phyloP scores from a whole-genome alignment of 2,329 filamentous ascomycete genomes.

The Zopfia rhizophila region DNA sequence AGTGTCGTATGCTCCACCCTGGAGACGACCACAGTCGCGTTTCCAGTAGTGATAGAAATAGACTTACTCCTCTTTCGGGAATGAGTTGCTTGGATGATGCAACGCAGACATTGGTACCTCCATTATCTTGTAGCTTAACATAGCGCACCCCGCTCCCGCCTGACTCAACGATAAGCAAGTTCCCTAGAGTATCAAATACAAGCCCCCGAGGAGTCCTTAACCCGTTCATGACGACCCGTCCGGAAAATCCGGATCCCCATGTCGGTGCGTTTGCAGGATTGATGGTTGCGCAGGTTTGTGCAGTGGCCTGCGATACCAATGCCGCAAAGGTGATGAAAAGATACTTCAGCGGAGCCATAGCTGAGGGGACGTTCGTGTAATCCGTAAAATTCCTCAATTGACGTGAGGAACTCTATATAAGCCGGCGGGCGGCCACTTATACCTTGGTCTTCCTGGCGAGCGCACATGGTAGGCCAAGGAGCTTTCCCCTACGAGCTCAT shows the following conservation, averaged over 20 bases:
- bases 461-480: too few relatives aligned
- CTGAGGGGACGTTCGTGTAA: too few relatives aligned
- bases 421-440: too few relatives aligned
- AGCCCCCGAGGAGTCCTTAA: conserved; percentile 29
- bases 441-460: too few relatives aligned
- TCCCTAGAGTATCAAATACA: conserved; percentile 29
- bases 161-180: conserved; percentile 29
- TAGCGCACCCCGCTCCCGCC: conserved; percentile 29
- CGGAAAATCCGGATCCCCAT: conserved; percentile 30
- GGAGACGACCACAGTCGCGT: too few relatives aligned
- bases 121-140: conserved; percentile 33
- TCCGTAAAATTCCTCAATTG: too few relatives aligned
- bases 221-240: conserved; percentile 33
- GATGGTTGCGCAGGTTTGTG: conserved; percentile 30
- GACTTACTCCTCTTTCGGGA: conserved; percentile 18
- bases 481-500: too few relatives aligned
- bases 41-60: too few relatives aligned
- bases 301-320: conserved; percentile 10
- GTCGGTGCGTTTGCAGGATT: conserved; percentile 27
- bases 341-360: conserved; percentile 8
- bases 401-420: too few relatives aligned
- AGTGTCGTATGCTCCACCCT: too few relatives aligned
- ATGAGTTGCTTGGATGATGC: conserved; percentile 31
- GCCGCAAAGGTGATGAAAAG: conserved; percentile 10
- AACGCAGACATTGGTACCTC: conserved; percentile 33